A percentile compares a stretch with the other conserved stretches of the same genome.
These are phyloP conservation scores for Komagataella mondaviorum DNA, from an alignment of 805 yeast species.

Conservation along the genomic window DNA sequence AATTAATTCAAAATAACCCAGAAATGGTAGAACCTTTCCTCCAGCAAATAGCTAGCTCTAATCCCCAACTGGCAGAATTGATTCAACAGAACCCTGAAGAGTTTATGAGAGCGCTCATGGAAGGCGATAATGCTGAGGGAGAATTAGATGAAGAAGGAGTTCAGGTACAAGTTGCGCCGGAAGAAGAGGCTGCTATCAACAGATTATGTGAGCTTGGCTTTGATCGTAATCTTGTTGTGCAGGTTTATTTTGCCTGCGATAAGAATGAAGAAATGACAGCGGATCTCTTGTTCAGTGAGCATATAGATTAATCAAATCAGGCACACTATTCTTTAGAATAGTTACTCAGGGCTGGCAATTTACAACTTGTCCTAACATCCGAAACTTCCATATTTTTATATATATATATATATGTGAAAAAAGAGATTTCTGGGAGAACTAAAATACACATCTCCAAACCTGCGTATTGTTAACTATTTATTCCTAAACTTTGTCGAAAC, in stretches of 20 bases:
- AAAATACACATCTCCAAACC: background rate
- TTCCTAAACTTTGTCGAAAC: background rate
- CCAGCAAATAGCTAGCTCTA: conserved; percentile 66
- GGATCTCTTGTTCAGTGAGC: conserved; percentile 66
- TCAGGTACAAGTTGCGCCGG: conserved; percentile 55
- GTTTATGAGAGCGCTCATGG: conserved; percentile 60
- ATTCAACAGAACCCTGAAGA: conserved; percentile 85
- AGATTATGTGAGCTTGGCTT: conserved; percentile 90
- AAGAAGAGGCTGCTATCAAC: conserved; percentile 80
- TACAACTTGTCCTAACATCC: background rate
- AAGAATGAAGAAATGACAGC: conserved; percentile 96
- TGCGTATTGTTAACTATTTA: too few relatives aligned
- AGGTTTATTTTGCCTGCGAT: conserved; percentile 95
- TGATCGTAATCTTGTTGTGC: conserved; percentile 75
- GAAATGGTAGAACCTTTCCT: conserved; percentile 75
- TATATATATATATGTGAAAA: background rate
- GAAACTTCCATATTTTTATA: background rate
- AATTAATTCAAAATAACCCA: conserved; percentile 74
- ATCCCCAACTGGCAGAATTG: conserved; percentile 75
- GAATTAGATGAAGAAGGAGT: conserved; percentile 30
- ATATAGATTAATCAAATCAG: conserved; percentile 17
- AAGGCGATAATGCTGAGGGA: conserved; percentile 33
- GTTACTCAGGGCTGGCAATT: background rate
- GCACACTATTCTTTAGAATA: background rate
- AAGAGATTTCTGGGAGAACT: background rate